Evolutionary conservation across 768 basidiomycete species (phyloP).

Genomic region (Leccinum aurantiacum): DNA sequence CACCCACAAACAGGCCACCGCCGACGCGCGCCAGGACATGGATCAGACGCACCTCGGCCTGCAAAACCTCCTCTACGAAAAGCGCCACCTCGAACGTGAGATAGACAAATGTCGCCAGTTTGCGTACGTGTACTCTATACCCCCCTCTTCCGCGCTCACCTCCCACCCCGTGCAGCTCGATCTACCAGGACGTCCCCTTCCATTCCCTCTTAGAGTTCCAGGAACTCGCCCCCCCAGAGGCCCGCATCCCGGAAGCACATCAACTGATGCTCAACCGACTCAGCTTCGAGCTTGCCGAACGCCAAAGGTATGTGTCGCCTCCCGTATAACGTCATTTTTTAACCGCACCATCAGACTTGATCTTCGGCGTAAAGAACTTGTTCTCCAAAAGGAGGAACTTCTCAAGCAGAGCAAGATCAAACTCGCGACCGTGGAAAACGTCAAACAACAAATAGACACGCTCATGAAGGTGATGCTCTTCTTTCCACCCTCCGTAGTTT

Average conservation of each 20-base stretch:
- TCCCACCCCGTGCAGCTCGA: conserved; percentile 51
- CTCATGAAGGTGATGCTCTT: conserved; percentile 60
- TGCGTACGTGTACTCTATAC: conserved; percentile 53
- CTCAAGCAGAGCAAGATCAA: conserved; percentile 80
- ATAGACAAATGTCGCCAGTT: conserved; percentile 93
- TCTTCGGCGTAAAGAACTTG: conserved; percentile 64
- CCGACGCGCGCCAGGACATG: conserved; percentile 82
- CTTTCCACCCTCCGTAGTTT: conserved; percentile 7
- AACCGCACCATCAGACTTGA: conserved; percentile 55
- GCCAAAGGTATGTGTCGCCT: conserved; percentile 62
- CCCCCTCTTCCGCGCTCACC: background rate
- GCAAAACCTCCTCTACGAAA: conserved; percentile 88
- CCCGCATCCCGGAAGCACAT: conserved; percentile 66
- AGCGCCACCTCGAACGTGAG: conserved; percentile 85
- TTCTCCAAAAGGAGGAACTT: conserved; percentile 71
- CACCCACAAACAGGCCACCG: conserved; percentile 66
- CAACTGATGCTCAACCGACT: conserved; percentile 86
- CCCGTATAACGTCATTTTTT: conserved; percentile 1
- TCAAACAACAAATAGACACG: conserved; percentile 75
- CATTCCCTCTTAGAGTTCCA: conserved; percentile 70
- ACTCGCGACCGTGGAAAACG: conserved; percentile 66
- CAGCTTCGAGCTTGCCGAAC: conserved; percentile 84
- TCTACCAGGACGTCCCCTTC: conserved; percentile 84
- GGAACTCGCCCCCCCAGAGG: conserved; percentile 65
- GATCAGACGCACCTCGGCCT: conserved; percentile 84